Base-by-base conservation (phyloP, 2,329 filamentous ascomycete genomes). In the Aspergillus hiratsukae region DNA sequence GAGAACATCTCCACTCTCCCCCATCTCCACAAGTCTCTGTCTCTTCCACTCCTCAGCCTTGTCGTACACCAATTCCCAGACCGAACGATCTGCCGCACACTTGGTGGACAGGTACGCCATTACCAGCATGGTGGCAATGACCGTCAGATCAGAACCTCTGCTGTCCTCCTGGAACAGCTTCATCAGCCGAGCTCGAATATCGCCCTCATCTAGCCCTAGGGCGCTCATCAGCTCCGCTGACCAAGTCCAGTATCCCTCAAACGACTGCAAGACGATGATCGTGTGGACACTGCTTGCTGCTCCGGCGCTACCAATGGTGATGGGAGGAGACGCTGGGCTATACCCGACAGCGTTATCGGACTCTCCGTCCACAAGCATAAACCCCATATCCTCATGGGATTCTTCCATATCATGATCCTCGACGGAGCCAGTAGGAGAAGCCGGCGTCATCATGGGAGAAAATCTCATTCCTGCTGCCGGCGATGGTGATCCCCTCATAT, bases 231-330 rank as follows among this genome's bases (percentile, higher is more conserved):
- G 23, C 14, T 23, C 40, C 25, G 7, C 21, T 2, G 48, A 46
- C 69, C 72, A 77, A 0, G 55, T 49, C 83, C 84, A 87, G 17
- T 66, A 75, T 0, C 85, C 85, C 1, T 79, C 72, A 58, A 85
- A 87, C 0, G 71, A 71, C 66, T 89, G 87, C 3, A 84, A 70
- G 0, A 63, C 62, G 4, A 87, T 82, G 2, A 88, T 64, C 0
- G 60, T 61, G 11, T 78, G 68, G 37, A 83, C 67, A 14, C 66
- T 63, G 25, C 50, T 48, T 21, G 48, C 1, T 8, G 51, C 28
- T 19, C 48, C 52, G 46, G 43, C 31, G n/a, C 43, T n/a, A 49
- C 48, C 56, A 28, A 48, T 51, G 40, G 23, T n/a, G 19, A 19
- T 21, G 46, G 21, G 9, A 43, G 48, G 40, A 14, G 27, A 23